Evolutionary conservation across 2,329 filamentous ascomycete genomes (phyloP), one percentile per base, ranked within the genome.

Genomic region (Bretziella fagacearum): DNA sequence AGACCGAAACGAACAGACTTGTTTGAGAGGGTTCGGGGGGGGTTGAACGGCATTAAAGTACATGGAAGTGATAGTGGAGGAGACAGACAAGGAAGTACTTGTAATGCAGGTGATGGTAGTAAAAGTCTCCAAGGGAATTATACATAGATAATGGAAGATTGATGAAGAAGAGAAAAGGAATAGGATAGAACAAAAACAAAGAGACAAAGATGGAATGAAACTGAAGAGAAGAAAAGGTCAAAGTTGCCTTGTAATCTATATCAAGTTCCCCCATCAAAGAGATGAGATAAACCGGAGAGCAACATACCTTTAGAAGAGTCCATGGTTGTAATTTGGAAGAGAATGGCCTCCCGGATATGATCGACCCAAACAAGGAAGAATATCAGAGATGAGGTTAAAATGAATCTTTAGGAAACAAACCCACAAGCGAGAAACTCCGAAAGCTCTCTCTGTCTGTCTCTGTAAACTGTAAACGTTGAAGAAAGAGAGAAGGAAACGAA

Each of bases 71-170:
- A 17, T 35, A 44, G 22, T 44, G 23, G 2, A 39, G 35, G 35
- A 39, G n/a, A 22, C 15, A 39, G 35, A 39, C 35, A 39, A 39
- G 15, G 35, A 22, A 39, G 35, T 39, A 39, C 35, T 20, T 39
- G 35, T 39, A 39, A 39, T 22, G 7, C 18, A 20, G 18, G 15
- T 3, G 8, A 15, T 15, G 13, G 3, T 36, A 36, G 15, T n/a
- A 11, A 8, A 44, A 44, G 41, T 32, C 13, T 17, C 17, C 26
- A 17, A 22, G 26, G 17, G 15, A 33, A n/a, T 35, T 35, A 15
- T 17, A 15, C 32, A 2, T 32, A 22, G 41, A 20, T 15, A 27
- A 20, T 22, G n/a, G 17, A 32, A 13, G 18, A 13, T 25, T 26
- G 15, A 26, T 23, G 22, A 23, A 23, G n/a, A 20, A 10, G 13